Evolutionary conservation across 257 asterid genomes (phyloP), one percentile per base, ranked within the genome.

Genomic region (Rhazya stricta): DNA sequence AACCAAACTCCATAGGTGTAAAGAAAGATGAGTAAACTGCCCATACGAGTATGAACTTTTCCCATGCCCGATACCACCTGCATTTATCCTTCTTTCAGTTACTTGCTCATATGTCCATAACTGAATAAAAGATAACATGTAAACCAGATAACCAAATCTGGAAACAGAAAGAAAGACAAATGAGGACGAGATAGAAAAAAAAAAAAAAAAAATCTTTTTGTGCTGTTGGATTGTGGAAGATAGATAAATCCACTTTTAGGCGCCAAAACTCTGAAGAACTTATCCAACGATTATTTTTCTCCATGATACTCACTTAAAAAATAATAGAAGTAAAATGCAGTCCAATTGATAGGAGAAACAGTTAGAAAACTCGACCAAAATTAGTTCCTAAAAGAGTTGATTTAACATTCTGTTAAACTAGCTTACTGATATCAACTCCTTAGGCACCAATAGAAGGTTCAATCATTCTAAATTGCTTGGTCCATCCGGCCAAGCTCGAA

Each of bases 11-110:
- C 37, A 85, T 42, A 30, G 88, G 88, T 36, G 86, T 82, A 74
- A 85, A 85, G 62, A 80, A 75, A 46, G 85, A 67, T 25, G 88
- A 85, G 77, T 82, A 85, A 25, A 85, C 63, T 11, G 88, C 86
- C 88, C 88, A 85, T 30, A 80, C 32, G 19, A 85, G 83, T 72
- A 85, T 82, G 78, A 85, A 85, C 69, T 82, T 75, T 48, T 77
- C 84, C 88, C 88, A 85, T 57, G 82, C 67, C 43, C 80, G 78
- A 63, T 85, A 82, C 83, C 83, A 85, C 80, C 86, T 85, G 86
- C 81, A 80, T 67, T 53, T 9, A 66, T 3, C 48, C 30, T 43
- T 45, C 37, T 11, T 67, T 53, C 61, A 66, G 19, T 75, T 48
- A n/a, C 21, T 51, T 34, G 68, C 3, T 36, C 67, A 41, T 67